These are phyloP conservation scores for Talaromyces borbonicus DNA, from an alignment of 495 filamentous ascomycete species.

Conservation along the genomic window DNA sequence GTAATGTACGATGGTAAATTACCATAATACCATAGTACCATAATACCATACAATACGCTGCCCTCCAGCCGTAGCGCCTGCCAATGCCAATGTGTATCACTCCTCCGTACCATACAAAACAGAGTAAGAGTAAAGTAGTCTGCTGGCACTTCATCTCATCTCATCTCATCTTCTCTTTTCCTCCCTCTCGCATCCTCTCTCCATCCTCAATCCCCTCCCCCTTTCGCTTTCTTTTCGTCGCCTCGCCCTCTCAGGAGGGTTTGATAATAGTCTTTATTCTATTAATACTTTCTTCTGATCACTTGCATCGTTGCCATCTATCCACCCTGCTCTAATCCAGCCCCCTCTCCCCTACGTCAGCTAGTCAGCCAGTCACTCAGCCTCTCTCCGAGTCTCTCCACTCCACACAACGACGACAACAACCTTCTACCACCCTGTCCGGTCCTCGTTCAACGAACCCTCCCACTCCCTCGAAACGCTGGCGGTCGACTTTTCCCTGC, in stretches of 20 bases:
- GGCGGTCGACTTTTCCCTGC: slow-evolving; percentile 1
- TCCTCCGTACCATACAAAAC: too few relatives aligned
- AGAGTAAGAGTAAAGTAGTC: too few relatives aligned
- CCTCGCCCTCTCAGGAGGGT: slow-evolving; percentile 10
- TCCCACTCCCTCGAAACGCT: slow-evolving; percentile 1
- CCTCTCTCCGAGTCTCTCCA: too few relatives aligned
- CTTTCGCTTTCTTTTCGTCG: slow-evolving; percentile 22
- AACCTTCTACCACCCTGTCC: slow-evolving; percentile 12
- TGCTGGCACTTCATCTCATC: too few relatives aligned
- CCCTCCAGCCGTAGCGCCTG: too few relatives aligned
- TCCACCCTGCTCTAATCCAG: slow-evolving; percentile 14
- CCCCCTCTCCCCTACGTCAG: too few relatives aligned
- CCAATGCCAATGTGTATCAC: too few relatives aligned
- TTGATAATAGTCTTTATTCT: slow-evolving; percentile 10
- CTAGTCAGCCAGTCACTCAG: too few relatives aligned
- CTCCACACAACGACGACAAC: too few relatives aligned
- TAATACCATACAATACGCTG: too few relatives aligned
- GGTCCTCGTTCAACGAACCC: not conserved
- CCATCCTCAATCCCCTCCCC: slow-evolving; percentile 17
- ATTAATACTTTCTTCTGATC: slow-evolving; percentile 25
- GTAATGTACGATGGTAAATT: too few relatives aligned
- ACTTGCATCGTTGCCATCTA: slow-evolving; percentile 19
- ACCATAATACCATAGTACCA: too few relatives aligned
- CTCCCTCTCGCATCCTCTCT: slow-evolving; percentile 15
- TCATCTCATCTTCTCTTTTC: slow-evolving; percentile 18